phyloP scores from a whole-genome alignment of 78 protist species.

The Chrysochromulina tobinii region DNA sequence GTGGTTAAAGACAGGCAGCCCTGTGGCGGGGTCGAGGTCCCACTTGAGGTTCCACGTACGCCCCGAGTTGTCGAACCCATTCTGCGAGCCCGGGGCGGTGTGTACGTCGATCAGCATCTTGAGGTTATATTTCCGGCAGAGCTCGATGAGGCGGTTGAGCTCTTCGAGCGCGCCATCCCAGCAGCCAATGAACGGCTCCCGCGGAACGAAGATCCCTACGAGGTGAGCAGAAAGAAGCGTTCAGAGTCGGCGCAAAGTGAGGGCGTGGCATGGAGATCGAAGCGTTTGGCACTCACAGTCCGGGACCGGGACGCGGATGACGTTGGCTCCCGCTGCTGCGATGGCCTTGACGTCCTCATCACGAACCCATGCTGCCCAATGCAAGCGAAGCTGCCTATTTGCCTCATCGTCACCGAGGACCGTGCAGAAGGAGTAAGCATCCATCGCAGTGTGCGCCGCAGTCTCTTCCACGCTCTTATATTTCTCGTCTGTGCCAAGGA shows the following conservation, averaged over 20 bases:
- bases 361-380: slow-evolving; percentile 6
- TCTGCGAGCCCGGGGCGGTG: not conserved
- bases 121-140: not conserved
- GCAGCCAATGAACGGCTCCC: not conserved
- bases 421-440: not conserved
- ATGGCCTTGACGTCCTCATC: not conserved
- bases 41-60: not conserved
- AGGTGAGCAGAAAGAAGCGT: too few species aligned
- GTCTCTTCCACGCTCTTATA: not conserved
- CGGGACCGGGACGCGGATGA: not conserved
- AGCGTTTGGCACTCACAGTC: not conserved
- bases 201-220: not conserved
- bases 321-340: not conserved
- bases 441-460: not conserved
- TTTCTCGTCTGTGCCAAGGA: not conserved
- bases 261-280: too few species aligned
- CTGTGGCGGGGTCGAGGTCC: not conserved
- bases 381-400: slow-evolving; percentile 1
- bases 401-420: not conserved
- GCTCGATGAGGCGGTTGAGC: not conserved
- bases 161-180: not conserved
- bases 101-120: not conserved
- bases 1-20: too few species aligned
- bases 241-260: too few species aligned
- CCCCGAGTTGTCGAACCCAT: slow-evolving; percentile 13